A percentile compares a stretch with the other conserved stretches of the same genome.
Conservation (phyloP, 2,329 filamentous ascomycete species). For the Monosporascus ibericus region DNA sequence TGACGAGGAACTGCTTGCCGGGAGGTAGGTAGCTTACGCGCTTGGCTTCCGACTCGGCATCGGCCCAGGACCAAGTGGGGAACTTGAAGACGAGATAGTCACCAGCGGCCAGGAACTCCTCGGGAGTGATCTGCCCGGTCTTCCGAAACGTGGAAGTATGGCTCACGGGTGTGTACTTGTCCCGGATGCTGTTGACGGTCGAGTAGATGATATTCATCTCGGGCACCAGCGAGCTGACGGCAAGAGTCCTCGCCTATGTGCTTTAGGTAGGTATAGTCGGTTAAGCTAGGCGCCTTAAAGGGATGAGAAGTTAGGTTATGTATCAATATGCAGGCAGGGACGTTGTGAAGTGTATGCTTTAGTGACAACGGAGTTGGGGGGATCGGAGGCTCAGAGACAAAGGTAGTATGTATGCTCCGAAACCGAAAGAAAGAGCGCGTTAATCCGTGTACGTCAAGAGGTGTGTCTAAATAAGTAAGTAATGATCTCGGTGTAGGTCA, state of each 20-base stretch:
- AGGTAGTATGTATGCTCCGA: too few species aligned
- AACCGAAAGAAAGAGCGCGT: too few species aligned
- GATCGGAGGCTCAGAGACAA: too few species aligned
- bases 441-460: too few species aligned
- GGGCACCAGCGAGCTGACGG: neutral
- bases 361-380: too few species aligned
- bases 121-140: slow-evolving; percentile 92
- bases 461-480: too few species aligned
- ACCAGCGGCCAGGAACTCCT: slow-evolving; percentile 91
- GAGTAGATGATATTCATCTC: slow-evolving; percentile 88
- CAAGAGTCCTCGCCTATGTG: neutral
- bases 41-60: slow-evolving; percentile 74
- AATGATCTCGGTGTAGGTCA: too few species aligned
- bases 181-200: slow-evolving; percentile 84
- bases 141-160: slow-evolving; percentile 89
- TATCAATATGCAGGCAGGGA: too few species aligned
- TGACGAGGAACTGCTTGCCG: slow-evolving; percentile 93
- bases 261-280: neutral
- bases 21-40: slow-evolving; percentile 75
- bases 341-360: too few species aligned
- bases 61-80: slow-evolving; percentile 94
- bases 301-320: too few species aligned
- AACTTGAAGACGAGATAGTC: slow-evolving; percentile 99
- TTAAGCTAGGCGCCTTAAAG: neutral
- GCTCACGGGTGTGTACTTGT: slow-evolving; percentile 82